Conservation (phyloP, 257 asterid species). For the Primulina huaijiensis region DNA sequence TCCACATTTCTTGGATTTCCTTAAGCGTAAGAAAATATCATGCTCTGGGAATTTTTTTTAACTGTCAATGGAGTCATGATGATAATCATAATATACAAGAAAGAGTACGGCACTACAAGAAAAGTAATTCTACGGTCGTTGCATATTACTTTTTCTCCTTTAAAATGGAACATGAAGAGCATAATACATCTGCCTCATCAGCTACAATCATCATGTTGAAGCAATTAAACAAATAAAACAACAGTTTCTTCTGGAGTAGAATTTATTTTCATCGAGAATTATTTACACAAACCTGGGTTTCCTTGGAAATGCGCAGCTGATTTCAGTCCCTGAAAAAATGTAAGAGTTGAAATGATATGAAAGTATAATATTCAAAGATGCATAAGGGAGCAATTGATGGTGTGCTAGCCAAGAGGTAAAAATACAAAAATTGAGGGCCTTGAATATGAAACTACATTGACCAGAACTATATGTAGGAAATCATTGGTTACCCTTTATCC, state of each 20-base stretch:
- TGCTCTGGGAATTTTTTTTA: background rate
- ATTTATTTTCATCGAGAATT: background rate
- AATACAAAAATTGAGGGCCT: conserved; percentile 23
- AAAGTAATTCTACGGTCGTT: background rate
- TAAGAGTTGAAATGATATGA: background rate
- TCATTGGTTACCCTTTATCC: conserved; percentile 50
- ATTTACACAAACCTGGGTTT: background rate
- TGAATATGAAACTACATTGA: conserved; percentile 26
- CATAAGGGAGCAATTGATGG: conserved; percentile 25
- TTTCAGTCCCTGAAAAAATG: background rate
- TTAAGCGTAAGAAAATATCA: background rate
- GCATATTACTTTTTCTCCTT: background rate
- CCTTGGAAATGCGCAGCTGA: background rate
- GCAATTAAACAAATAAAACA: background rate
- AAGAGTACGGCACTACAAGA: background rate
- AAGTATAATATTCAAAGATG: background rate
- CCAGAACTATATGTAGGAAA: conserved; percentile 50
- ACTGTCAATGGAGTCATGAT: background rate
- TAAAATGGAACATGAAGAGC: background rate
- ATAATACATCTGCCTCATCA: background rate
- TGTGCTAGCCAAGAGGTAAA: conserved; percentile 24
- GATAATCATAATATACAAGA: background rate
- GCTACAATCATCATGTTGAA: background rate
- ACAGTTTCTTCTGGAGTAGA: background rate
- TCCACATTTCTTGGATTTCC: background rate